Percentiles rank a stretch among this genome's conserved stretches.
Evolutionary conservation across 345 rosid species (phyloP).

Genomic region (Rhizophora mangle): DNA sequence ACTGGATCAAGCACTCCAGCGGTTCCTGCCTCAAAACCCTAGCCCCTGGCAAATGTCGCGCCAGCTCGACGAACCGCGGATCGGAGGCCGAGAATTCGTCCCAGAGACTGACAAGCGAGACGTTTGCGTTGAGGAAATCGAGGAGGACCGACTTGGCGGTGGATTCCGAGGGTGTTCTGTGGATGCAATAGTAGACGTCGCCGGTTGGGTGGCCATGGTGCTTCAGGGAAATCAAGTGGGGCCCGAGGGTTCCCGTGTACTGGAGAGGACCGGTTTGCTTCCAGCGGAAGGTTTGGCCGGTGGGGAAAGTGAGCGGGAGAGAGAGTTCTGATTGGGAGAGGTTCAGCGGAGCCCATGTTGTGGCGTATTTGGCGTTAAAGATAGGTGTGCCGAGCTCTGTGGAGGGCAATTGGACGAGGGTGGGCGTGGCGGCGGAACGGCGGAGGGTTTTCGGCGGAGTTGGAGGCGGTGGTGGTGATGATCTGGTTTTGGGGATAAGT

Average conservation of each 20-base stretch:
- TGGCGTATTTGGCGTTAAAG: neutral
- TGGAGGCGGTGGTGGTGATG: slow-evolving; percentile 19
- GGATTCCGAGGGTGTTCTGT: slow-evolving; percentile 41
- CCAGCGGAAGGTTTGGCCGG: slow-evolving; percentile 98
- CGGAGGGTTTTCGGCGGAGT: slow-evolving; percentile 28
- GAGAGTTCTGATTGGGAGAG: slow-evolving; percentile 62
- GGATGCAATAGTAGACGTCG: slow-evolving; percentile 51
- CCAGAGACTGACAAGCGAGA: slow-evolving; percentile 60
- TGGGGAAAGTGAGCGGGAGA: slow-evolving; percentile 80
- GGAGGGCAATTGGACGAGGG: slow-evolving; percentile 1
- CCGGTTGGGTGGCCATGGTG: slow-evolving; percentile 44
- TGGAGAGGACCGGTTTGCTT: slow-evolving; percentile 68
- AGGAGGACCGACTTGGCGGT: slow-evolving; percentile 59
- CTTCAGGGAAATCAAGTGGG: slow-evolving; percentile 69
- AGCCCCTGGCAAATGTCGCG: slow-evolving; percentile 60
- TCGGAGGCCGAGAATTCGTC: slow-evolving; percentile 59
- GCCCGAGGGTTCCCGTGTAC: slow-evolving; percentile 69
- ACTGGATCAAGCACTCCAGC: slow-evolving; percentile 82
- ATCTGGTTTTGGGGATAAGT: slow-evolving; percentile 5
- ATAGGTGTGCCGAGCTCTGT: slow-evolving; percentile 10
- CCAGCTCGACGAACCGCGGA: slow-evolving; percentile 61
- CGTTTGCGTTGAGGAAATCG: slow-evolving; percentile 62
- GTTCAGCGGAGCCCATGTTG: slow-evolving; percentile 55
- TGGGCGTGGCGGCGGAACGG: slow-evolving; percentile 13
- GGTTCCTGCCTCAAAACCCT: slow-evolving; percentile 94